A percentile compares a stretch with the other conserved stretches of the same genome.
phyloP scores from a whole-genome alignment of 306 rosid species.

The Pueraria montana region DNA sequence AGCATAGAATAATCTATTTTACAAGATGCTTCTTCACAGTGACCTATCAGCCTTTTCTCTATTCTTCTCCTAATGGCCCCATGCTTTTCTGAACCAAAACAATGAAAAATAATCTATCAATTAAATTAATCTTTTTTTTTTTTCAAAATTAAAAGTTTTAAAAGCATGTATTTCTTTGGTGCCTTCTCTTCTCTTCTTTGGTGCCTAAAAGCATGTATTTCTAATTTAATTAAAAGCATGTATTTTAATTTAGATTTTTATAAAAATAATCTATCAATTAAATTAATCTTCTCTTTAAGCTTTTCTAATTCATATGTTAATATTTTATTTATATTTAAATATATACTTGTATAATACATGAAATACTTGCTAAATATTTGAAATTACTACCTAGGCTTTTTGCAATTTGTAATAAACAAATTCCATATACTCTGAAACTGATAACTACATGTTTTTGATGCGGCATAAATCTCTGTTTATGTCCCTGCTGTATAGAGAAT shows the following conservation, averaged over 20 bases:
- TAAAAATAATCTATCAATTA: neutral
- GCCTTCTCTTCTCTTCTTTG: no score
- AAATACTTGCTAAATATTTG: neutral
- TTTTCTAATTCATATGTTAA: neutral
- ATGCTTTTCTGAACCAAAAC: constrained; percentile 34
- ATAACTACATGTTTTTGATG: constrained; percentile 44
- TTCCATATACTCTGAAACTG: constrained; percentile 25
- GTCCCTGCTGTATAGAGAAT: constrained; percentile 42
- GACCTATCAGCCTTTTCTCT: constrained; percentile 51
- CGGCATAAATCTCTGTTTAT: constrained; percentile 21
- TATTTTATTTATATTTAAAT: neutral
- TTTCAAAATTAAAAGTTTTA: neutral
- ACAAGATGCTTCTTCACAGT: constrained; percentile 71
- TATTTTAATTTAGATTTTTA: neutral
- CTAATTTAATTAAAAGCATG: no score
- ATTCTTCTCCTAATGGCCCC: constrained; percentile 55
- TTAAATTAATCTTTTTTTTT: no score
- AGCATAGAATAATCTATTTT: constrained; percentile 60
- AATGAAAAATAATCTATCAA: neutral
- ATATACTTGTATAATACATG: neutral
- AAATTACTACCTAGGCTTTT: neutral
- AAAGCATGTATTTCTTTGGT: neutral
- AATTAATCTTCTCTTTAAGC: neutral
- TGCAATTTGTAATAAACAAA: neutral
- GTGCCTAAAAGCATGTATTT: no score